These are phyloP conservation scores for Raffaelea ambrosiae DNA, from an alignment of 2,329 filamentous ascomycete species.

Conservation along the genomic window DNA sequence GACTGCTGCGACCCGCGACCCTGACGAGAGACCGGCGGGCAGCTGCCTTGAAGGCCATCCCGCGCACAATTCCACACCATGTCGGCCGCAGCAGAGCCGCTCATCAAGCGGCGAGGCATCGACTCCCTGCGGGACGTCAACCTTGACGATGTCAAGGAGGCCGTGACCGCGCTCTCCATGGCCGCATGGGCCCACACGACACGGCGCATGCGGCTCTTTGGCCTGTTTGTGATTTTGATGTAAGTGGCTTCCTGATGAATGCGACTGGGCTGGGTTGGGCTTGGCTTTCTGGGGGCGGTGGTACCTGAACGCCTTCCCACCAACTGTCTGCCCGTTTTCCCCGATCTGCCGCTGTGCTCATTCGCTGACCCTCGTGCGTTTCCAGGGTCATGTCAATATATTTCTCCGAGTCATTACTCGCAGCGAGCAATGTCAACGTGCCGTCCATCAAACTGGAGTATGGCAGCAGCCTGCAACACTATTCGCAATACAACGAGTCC, in stretches of 20 bases:
- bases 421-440: slow-evolving; percentile 12
- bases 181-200: slow-evolving; percentile 24
- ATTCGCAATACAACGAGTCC: slow-evolving; percentile 33
- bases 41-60: too few relatives aligned
- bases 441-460: slow-evolving; percentile 26
- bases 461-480: slow-evolving; percentile 13
- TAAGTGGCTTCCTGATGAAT: slow-evolving; percentile 13
- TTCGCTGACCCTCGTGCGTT: not conserved
- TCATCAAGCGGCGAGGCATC: slow-evolving; percentile 8
- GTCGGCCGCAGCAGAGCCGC: slow-evolving; percentile 5
- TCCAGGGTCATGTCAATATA: slow-evolving; percentile 1
- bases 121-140: slow-evolving; percentile 8
- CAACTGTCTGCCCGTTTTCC: not conserved
- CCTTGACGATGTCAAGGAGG: slow-evolving; percentile 7
- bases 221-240: slow-evolving; percentile 22
- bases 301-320: too few relatives aligned
- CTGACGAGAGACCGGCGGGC: too few relatives aligned
- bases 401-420: slow-evolving; percentile 9
- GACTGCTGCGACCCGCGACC: too few relatives aligned
- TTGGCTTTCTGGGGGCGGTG: too few relatives aligned
- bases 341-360: too few relatives aligned
- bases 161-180: slow-evolving; percentile 9
- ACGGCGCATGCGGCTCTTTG: slow-evolving; percentile 23
- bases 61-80: slow-evolving; percentile 1
- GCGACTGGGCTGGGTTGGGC: too few relatives aligned